Evolutionary conservation across 768 basidiomycete species (phyloP).

Genomic region (Trichaptum fuscoviolaceum): DNA sequence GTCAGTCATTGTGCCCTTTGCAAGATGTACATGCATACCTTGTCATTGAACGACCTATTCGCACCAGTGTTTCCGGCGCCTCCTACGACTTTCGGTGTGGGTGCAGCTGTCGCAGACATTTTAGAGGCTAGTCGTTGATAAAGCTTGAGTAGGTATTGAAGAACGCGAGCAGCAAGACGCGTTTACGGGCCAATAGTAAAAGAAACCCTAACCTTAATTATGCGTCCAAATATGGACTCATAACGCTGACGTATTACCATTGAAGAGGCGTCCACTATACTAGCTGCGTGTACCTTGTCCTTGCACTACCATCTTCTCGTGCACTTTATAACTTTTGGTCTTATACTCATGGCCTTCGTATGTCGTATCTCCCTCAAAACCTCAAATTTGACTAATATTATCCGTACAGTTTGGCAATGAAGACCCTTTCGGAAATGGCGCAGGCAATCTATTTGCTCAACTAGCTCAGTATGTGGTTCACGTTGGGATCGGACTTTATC

Average conservation of each 20-base stretch:
- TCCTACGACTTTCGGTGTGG: background rate
- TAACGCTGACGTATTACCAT: background rate
- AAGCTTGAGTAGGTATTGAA: background rate
- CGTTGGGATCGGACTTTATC: constrained; percentile 3
- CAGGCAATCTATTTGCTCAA: constrained; percentile 60
- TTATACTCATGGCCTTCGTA: constrained; percentile 23
- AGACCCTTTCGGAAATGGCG: constrained; percentile 39
- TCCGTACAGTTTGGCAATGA: constrained; percentile 30
- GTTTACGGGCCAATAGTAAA: background rate
- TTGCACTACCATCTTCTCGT: background rate
- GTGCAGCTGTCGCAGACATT: constrained; percentile 3
- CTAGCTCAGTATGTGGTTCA: constrained; percentile 48
- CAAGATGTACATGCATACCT: constrained; percentile 35
- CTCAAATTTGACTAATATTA: background rate
- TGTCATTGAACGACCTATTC: constrained; percentile 84
- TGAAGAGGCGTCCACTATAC: background rate
- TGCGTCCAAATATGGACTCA: background rate
- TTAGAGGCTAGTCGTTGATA: background rate
- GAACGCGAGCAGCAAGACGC: background rate
- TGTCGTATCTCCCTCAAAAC: background rate
- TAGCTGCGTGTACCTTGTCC: constrained; percentile 1
- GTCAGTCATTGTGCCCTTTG: constrained; percentile 18
- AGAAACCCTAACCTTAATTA: background rate
- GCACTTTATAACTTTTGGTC: constrained; percentile 14
- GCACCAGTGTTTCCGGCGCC: constrained; percentile 35